Percentiles rank a stretch among this genome's conserved stretches.
These are phyloP conservation scores for Torulaspora gathmanii DNA, from an alignment of 805 yeast genomes.

Conservation along the genomic window DNA sequence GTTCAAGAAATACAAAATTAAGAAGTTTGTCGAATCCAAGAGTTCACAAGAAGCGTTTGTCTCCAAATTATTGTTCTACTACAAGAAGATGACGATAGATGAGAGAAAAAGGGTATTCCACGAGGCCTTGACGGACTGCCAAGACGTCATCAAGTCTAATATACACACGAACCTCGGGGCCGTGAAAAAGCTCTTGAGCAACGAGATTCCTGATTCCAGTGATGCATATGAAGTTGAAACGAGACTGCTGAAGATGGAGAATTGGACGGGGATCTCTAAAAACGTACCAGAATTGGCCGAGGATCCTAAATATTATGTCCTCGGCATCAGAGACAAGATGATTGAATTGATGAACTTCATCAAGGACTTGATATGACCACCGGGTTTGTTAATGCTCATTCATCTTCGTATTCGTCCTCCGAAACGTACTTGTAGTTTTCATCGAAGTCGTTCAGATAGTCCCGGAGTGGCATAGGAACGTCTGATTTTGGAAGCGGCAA, in stretches of 20 bases:
- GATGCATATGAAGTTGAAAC: constrained; percentile 24
- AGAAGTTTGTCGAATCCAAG: constrained; percentile 19
- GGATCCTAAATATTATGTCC: constrained; percentile 24
- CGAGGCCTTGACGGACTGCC: constrained; percentile 10
- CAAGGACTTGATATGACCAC: background rate
- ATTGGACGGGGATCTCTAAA: constrained; percentile 15
- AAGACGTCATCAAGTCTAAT: background rate
- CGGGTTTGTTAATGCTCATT: background rate
- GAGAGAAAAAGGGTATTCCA: constrained; percentile 20
- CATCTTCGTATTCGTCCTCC: constrained; percentile 12
- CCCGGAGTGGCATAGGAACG: constrained; percentile 12
- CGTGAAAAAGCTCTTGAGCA: constrained; percentile 7
- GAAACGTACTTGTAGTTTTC: constrained; percentile 14
- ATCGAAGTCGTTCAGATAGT: constrained; percentile 20
- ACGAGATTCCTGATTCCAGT: constrained; percentile 1
- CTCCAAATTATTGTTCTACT: constrained; percentile 28
- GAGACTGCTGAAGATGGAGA: constrained; percentile 23
- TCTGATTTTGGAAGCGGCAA: constrained; percentile 21
- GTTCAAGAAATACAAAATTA: constrained; percentile 26
- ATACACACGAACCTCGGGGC: constrained; percentile 5
- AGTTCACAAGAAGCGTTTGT: constrained; percentile 25
- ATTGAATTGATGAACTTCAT: constrained; percentile 11
- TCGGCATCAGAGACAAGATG: constrained; percentile 29
- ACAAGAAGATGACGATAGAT: constrained; percentile 21
- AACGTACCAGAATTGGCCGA: constrained; percentile 3